Evolutionary conservation across 2,329 filamentous ascomycete species (phyloP), one percentile per base, ranked within the genome.

Genomic region (Fusarium sp.): DNA sequence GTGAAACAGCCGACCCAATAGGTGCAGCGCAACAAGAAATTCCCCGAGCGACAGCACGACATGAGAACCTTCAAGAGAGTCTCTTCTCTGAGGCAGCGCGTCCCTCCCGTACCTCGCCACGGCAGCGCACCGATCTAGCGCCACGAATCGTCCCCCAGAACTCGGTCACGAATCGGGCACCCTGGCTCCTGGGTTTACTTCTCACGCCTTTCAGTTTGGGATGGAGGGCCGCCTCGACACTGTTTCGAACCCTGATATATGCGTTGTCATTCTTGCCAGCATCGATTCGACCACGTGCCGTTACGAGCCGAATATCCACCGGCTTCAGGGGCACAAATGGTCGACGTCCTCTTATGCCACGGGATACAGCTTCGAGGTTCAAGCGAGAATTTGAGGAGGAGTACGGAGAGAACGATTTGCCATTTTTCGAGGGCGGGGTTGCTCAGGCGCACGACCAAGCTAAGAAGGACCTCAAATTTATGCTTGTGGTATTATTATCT

Each of bases 341-440:
- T 6, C 87, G 95, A 34, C 87, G 93, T 71, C 88, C 93, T 72
- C 82, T 98, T 45, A 91, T 91, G 76, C 94, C 95, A 2, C 89
- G 92, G 59, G 96, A 99, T 76, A 95, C 93, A 1, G 94, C 95
- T 0, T 90, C 92, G 26, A 86, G 96, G 31, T 97, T 98, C 79
- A 92, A 93, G 75, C 89, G 95, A 11, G 94, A 98, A 74, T 97
- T 99, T 71, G 94, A 97, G 75, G 96, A 99, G 80, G 93, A 97
- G 74, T 96, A 98, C 76, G 94, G 93, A 0, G 81, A 84, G 19
- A 88, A 89, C 50, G 84, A 84, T 7, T 81, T 98, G 7, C 90
- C 91, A 0, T 97, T 97, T 79, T 90, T 91, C 71, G 94, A 98
- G 76, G 92, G 91, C 53, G 94, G 95, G 7, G 96, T 98, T 77